Conservation (phyloP, 805 yeast genomes). For the Wickerhamiella qilinensis region DNA sequence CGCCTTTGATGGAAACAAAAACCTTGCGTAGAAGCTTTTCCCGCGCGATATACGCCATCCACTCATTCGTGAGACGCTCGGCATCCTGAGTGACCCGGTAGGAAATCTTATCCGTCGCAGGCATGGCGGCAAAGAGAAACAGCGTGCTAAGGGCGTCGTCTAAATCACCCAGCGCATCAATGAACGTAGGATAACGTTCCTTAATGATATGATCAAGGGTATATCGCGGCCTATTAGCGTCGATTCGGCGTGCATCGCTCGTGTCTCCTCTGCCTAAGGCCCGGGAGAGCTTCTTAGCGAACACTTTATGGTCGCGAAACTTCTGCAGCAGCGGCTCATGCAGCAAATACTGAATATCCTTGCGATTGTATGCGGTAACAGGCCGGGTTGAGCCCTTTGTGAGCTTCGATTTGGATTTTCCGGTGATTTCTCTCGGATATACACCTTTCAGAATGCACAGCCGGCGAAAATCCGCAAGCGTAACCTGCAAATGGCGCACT, state of each 20-base stretch:
- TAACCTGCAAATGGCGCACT: slow-evolving; percentile 74
- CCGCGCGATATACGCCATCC: slow-evolving; percentile 86
- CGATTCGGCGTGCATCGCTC: slow-evolving; percentile 72
- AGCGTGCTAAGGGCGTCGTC: slow-evolving; percentile 95
- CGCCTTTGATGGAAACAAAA: slow-evolving; percentile 93
- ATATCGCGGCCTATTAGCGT: slow-evolving; percentile 64
- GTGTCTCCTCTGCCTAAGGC: slow-evolving; percentile 90
- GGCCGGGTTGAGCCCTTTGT: slow-evolving; percentile 97
- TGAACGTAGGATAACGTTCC: slow-evolving; percentile 88
- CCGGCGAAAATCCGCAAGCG: slow-evolving; percentile 85
- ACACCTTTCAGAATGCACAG: slow-evolving; percentile 96
- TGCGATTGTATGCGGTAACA: slow-evolving; percentile 80
- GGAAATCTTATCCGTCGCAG: slow-evolving; percentile 73
- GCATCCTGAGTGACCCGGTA: slow-evolving; percentile 79
- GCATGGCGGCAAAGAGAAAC: slow-evolving; percentile 85
- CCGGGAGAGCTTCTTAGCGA: slow-evolving; percentile 75
- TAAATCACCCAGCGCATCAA: slow-evolving; percentile 80
- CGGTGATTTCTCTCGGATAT: slow-evolving; percentile 72
- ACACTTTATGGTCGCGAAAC: slow-evolving; percentile 90
- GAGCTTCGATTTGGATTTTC: slow-evolving; percentile 88
- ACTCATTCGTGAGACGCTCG: slow-evolving; percentile 71
- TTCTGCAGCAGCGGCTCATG: slow-evolving; percentile 87
- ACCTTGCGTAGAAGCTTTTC: slow-evolving; percentile 73
- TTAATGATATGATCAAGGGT: slow-evolving; percentile 80
- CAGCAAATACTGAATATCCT: slow-evolving; percentile 84